Conservation (phyloP, 2,329 filamentous ascomycete genomes). For the Colletotrichum sp. region DNA sequence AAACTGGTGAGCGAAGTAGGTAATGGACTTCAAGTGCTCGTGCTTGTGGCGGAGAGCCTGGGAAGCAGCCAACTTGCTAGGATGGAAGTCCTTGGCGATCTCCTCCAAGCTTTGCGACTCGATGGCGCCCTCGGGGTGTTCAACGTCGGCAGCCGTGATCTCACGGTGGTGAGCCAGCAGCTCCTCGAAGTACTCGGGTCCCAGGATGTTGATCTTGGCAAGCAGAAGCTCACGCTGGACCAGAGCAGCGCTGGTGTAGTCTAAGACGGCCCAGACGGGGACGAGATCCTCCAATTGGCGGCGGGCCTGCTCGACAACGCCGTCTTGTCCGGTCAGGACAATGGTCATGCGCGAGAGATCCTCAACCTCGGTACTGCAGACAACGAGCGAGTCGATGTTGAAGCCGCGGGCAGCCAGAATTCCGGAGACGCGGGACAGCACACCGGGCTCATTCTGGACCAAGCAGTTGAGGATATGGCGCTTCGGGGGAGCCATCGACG, state of each 20-base stretch:
- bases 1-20: slow-evolving; percentile 96
- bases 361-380: slow-evolving; percentile 96
- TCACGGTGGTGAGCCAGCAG: slow-evolving; percentile 94
- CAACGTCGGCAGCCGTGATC: slow-evolving; percentile 62
- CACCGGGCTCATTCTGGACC: slow-evolving; percentile 98
- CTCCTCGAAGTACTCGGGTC: slow-evolving; percentile 98
- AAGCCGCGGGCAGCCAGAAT: slow-evolving; percentile 96
- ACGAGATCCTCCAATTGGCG: slow-evolving; percentile 96
- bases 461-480: slow-evolving; percentile 97
- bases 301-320: slow-evolving; percentile 95
- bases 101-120: slow-evolving; percentile 48
- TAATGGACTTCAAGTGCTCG: slow-evolving; percentile 95
- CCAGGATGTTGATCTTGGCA: slow-evolving; percentile 95
- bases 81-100: slow-evolving; percentile 78
- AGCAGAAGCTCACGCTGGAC: slow-evolving; percentile 95
- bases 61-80: slow-evolving; percentile 81
- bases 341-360: slow-evolving; percentile 99
- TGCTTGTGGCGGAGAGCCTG: slow-evolving; percentile 96
- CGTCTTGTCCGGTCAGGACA: slow-evolving; percentile 93
- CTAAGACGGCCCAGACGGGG: slow-evolving; percentile 96
- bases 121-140: slow-evolving; percentile 42
- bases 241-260: slow-evolving; percentile 91
- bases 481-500: slow-evolving; percentile 84
- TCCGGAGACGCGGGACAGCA: slow-evolving; percentile 93
- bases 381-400: slow-evolving; percentile 98